Percentiles rank a stretch among this genome's conserved stretches.
Evolutionary conservation across 208 protist species (phyloP).

Genomic region (Naegleria lovaniensis): DNA sequence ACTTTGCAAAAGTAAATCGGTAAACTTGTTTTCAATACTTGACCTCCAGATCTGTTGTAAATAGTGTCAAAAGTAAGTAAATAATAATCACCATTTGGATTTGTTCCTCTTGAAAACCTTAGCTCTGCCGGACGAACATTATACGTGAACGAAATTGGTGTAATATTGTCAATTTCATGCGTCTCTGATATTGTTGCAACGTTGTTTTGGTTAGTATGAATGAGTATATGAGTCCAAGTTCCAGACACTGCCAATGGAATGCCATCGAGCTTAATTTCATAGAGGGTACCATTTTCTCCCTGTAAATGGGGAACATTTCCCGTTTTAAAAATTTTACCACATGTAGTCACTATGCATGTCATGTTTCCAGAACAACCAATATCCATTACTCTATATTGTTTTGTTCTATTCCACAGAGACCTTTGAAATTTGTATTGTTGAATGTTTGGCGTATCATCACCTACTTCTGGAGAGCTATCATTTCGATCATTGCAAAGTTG

Average conservation of each 20-base stretch:
- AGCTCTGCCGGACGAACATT: not conserved
- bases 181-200: not conserved
- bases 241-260: not conserved
- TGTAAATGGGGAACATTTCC: not conserved
- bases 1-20: not conserved
- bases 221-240: not conserved
- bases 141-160: not conserved
- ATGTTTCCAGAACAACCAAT: not conserved
- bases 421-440: not conserved
- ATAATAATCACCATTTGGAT: not conserved
- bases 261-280: not conserved
- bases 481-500: not conserved
- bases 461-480: not conserved
- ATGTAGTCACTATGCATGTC: not conserved
- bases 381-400: not conserved
- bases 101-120: not conserved
- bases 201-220: not conserved
- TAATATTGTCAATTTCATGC: not conserved
- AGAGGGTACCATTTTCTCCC: not conserved
- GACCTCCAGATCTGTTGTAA: not conserved
- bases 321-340: not conserved
- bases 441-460: not conserved
- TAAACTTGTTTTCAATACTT: not conserved
- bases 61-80: not conserved
- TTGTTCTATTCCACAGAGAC: not conserved